Evolutionary conservation across 2,329 filamentous ascomycete genomes (phyloP), one percentile per base, ranked within the genome.

Genomic region (Colletotrichum echinochloae): DNA sequence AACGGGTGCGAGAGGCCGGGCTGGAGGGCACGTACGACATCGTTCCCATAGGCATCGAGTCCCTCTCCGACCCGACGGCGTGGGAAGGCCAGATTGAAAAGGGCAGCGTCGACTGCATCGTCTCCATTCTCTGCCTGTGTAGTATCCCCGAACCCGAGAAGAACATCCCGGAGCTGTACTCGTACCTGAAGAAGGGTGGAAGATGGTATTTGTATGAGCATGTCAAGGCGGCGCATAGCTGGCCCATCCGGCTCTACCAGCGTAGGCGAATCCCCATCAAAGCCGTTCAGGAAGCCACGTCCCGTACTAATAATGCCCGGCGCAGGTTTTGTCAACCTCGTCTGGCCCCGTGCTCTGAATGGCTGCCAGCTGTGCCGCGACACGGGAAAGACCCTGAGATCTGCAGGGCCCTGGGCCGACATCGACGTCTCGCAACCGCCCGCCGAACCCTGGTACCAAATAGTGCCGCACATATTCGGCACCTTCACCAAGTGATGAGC

Each of bases 201-300:
- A 80, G 85, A 46, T 91, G 89, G 88, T 89, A 90, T 71, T 83
- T 89, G 1, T 91, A 86, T 73, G 89, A 91, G 80, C 89, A 91
- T 74, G 87, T 91, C 48, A 76, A 78, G 65, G 78, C 78, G 60
- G 79, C 80, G 52, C 74, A 77, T 5, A 81, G 80, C 12, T 79
- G 80, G 74, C 75, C 79, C 30, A 80, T 89, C 74, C 71, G 75
- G 16, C 62, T 80, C 20, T 89, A 89, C 76, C 87, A 89, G 75
- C 79, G 87, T 88, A 74, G 80, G 86, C 16, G 2, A 11, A 51
- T 1, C n/a, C 12, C n/a, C 23, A 41, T 7, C 4, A 4, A 51
- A 46, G 4, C 20, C 37, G 44, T 51, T 14, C 35, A 12, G 23
- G 30, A 16, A n/a, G 18, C 14, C 11, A 20, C 12, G 3, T 20